Evolutionary conservation across 106 monocot species (phyloP).

Genomic region (Platanthera guangdongensis): DNA sequence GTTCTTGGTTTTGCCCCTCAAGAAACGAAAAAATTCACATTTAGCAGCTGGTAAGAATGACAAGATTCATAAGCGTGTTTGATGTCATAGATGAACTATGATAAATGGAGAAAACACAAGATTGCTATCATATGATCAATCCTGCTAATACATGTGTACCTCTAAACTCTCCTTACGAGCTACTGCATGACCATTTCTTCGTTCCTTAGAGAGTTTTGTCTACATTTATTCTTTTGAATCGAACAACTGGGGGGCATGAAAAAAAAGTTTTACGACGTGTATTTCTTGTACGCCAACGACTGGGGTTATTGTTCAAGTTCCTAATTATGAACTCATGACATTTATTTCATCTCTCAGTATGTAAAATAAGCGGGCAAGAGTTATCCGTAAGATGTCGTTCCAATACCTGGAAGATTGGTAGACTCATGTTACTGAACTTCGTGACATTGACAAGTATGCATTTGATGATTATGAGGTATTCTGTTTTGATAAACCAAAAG

Average conservation of each 20-base stretch:
- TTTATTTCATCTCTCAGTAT: constrained; percentile 25
- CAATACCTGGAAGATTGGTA: constrained; percentile 33
- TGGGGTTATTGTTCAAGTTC: constrained; percentile 8
- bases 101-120: constrained; percentile 16
- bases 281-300: constrained; percentile 24
- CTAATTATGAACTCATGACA: constrained; percentile 13
- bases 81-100: neutral
- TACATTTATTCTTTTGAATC: constrained; percentile 38
- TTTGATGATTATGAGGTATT: constrained; percentile 69
- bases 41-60: neutral
- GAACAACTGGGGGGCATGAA: constrained; percentile 30
- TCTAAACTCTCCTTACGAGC: too few species aligned
- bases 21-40: too few species aligned
- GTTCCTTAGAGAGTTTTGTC: too few species aligned
- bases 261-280: constrained; percentile 8
- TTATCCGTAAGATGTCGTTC: constrained; percentile 31
- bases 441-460: constrained; percentile 58
- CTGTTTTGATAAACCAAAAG: constrained; percentile 33
- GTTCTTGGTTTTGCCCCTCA: neutral
- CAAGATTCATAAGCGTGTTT: neutral
- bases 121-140: constrained; percentile 25
- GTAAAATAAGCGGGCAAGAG: constrained; percentile 22
- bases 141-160: constrained; percentile 21
- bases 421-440: constrained; percentile 55
- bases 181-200: too few species aligned